Conservation (phyloP, 202 grass and related monocot genomes). For the Alloteropsis angusta region DNA sequence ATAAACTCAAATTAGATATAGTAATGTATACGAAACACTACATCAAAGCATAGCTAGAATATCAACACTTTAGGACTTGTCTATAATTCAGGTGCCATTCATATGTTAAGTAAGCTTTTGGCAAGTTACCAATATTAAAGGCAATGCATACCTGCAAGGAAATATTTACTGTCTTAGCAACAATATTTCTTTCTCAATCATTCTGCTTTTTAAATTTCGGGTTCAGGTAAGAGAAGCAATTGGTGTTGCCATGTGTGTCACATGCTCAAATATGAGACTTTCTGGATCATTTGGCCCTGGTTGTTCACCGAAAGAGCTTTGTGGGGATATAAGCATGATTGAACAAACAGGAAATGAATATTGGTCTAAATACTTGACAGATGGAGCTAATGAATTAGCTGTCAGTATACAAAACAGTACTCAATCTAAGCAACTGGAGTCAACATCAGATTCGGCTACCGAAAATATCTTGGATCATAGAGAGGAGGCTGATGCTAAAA, state of each 20-base stretch:
- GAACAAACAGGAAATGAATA: slow-evolving; percentile 46
- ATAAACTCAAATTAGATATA: not conserved
- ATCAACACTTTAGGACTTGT: not conserved
- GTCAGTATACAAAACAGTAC: slow-evolving; percentile 63
- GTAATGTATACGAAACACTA: not conserved
- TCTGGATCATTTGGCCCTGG: slow-evolving; percentile 24
- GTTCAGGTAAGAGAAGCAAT: slow-evolving; percentile 93
- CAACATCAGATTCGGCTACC: slow-evolving; percentile 26
- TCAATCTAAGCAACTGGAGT: slow-evolving; percentile 52
- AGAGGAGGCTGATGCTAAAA: slow-evolving; percentile 48
- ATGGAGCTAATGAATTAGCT: slow-evolving; percentile 69
- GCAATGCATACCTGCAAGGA: not conserved
- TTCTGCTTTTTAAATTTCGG: not conserved
- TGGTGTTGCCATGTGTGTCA: slow-evolving; percentile 67
- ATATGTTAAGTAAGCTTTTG: not conserved
- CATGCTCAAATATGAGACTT: slow-evolving; percentile 79
- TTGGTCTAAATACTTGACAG: slow-evolving; percentile 63
- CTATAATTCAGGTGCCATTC: not conserved
- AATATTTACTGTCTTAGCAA: not conserved
- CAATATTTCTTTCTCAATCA: not conserved
- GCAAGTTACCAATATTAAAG: not conserved
- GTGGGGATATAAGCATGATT: slow-evolving; percentile 37
- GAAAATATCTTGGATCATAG: slow-evolving; percentile 42
- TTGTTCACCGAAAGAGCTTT: slow-evolving; percentile 20
- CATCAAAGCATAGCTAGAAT: not conserved